Base-by-base conservation (phyloP, 2,329 filamentous ascomycete species). In the Alternaria ventricosa region DNA sequence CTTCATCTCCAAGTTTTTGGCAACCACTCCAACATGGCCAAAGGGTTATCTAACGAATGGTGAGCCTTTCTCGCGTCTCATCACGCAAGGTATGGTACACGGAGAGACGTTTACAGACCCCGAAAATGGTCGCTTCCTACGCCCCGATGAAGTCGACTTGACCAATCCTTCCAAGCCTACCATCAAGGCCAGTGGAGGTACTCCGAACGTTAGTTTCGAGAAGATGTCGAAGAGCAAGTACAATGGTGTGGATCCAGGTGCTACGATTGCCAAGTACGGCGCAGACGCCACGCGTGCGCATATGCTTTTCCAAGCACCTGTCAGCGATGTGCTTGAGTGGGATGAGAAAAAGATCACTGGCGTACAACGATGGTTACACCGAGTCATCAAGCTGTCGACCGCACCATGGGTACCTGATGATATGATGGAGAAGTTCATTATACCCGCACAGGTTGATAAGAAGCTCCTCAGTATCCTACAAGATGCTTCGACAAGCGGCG, bases 151-250 rank as follows among this genome's bases (percentile, higher is more conserved):
- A 77, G 84, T 97, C 13, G 89, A 94, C 66, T 71, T 90, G 5
- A 84, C 83, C 4, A 84, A 87, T 44, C 82, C 86, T 0, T 80
- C 83, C 0, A 81, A 82, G 12, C 91, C 91, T 1, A 83, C 84
- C 57, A 86, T 96, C n/a, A 84, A 84, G 18, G 84, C 86, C 0
- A 91, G 88, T 0, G 87, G 88, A 4, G 80, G 86, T 51, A 72
- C 75, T 0, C 88, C 91, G 2, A 86, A 83, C 27, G 80, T 93
- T 18, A 89, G 88, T 1, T 97, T 87, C 71, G 93, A 97, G 78
- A 97, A 97, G 77, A 97, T 97, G 94, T 96, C 92, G 43, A 97
- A 97, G 81, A 96, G 92, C 73, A 97, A 97, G 79, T 86, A 96
- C 82, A 97, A 97, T 75, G 94, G 94, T 25, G 92, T 97, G 7